Conservation (phyloP, 2,329 filamentous ascomycete species). For the Verticillium alfalfae region DNA sequence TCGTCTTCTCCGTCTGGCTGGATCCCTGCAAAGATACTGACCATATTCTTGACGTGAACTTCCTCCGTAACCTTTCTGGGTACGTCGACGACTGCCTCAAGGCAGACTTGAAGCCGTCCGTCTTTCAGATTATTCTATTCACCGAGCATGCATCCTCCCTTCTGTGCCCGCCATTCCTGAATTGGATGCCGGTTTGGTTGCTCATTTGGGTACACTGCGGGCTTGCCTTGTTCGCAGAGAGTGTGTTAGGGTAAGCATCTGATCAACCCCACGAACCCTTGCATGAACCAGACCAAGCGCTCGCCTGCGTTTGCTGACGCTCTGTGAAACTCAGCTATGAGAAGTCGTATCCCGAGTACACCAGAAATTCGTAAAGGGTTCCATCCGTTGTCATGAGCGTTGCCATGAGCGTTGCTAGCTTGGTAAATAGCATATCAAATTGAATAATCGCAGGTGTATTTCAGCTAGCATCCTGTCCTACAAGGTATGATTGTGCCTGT, state of each 20-base stretch:
- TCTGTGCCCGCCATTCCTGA: constrained; percentile 7
- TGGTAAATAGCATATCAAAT: not conserved
- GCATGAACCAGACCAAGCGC: not conserved
- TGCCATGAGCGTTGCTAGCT: not conserved
- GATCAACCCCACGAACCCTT: not conserved
- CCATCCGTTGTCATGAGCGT: not conserved
- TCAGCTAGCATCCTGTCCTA: not conserved
- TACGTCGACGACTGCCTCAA: constrained; percentile 11
- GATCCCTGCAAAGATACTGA: constrained; percentile 5
- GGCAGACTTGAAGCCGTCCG: constrained; percentile 6
- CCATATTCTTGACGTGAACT: constrained; percentile 9
- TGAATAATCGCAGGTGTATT: not conserved
- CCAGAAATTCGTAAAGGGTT: not conserved
- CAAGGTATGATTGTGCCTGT: not conserved
- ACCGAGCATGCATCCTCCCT: constrained; percentile 8
- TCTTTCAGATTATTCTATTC: constrained; percentile 12
- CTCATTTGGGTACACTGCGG: constrained; percentile 5
- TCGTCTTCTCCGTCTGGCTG: constrained; percentile 12
- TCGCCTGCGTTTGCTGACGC: not conserved
- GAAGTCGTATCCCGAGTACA: not conserved
- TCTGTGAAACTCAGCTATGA: not conserved
- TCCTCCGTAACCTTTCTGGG: constrained; percentile 11
- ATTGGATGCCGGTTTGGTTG: constrained; percentile 11
- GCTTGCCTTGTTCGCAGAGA: not conserved
- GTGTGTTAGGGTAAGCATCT: not conserved